phyloP scores from a whole-genome alignment of 768 basidiomycete genomes.

The Russula foetens region DNA sequence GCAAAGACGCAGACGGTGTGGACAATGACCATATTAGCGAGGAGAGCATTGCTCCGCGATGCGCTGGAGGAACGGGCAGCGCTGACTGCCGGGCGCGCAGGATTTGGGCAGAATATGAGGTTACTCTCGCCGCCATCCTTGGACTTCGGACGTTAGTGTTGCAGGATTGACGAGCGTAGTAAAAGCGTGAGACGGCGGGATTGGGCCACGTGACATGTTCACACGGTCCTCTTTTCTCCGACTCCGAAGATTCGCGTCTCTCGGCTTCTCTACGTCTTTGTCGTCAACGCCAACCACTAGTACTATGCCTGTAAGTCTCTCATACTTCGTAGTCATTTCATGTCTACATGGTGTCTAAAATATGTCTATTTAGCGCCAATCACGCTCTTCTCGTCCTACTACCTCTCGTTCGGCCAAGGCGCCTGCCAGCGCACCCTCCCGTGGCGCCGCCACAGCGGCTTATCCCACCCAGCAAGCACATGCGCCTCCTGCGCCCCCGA shows the following conservation, averaged over 20 bases:
- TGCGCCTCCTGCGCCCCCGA: slow-evolving; percentile 32
- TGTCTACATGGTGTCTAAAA: background rate
- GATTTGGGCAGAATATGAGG: slow-evolving; percentile 1
- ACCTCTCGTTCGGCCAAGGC: slow-evolving; percentile 28
- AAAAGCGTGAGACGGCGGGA: no score
- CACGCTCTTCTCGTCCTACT: slow-evolving; percentile 63
- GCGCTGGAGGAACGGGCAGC: slow-evolving; percentile 8
- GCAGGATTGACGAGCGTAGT: no score
- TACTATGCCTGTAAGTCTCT: slow-evolving; percentile 45
- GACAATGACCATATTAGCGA: slow-evolving; percentile 22
- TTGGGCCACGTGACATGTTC: slow-evolving; percentile 6
- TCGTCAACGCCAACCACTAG: slow-evolving; percentile 4
- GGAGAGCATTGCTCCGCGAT: slow-evolving; percentile 15
- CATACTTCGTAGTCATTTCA: background rate
- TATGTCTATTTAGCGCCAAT: slow-evolving; percentile 51
- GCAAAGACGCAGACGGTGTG: slow-evolving; percentile 9
- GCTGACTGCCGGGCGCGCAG: background rate
- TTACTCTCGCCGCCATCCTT: slow-evolving; percentile 10
- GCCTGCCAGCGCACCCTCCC: slow-evolving; percentile 39
- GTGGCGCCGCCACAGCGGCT: slow-evolving; percentile 22
- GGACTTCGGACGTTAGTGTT: background rate
- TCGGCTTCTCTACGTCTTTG: background rate
- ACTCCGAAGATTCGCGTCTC: background rate
- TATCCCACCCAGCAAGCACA: slow-evolving; percentile 29
- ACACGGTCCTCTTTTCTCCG: background rate